phyloP scores from a whole-genome alignment of 345 rosid species.

The Limnanthes douglasii region DNA sequence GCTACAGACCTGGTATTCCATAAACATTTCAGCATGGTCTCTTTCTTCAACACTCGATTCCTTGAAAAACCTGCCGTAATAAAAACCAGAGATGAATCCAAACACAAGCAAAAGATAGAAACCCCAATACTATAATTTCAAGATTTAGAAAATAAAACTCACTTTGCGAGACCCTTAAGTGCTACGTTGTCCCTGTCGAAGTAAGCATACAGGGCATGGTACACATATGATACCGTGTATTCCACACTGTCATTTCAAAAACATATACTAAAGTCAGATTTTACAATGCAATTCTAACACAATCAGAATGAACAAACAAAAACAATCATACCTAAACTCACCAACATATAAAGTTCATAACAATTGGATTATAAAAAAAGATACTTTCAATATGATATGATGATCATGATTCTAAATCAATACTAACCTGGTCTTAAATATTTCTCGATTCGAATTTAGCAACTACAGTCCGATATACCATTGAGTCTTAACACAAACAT shows the following conservation, averaged over 20 bases:
- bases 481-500: too few relatives aligned
- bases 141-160: constrained; percentile 10
- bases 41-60: constrained; percentile 75
- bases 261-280: neutral
- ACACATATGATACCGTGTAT: constrained; percentile 65
- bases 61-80: constrained; percentile 43
- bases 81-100: neutral
- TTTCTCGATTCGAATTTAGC: too few relatives aligned
- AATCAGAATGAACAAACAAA: too few relatives aligned
- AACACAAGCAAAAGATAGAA: neutral
- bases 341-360: neutral
- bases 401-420: neutral
- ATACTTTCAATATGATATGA: neutral
- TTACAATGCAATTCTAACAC: too few relatives aligned
- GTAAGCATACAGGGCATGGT: constrained; percentile 68
- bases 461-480: too few relatives aligned
- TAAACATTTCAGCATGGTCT: constrained; percentile 68
- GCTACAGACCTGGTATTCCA: constrained; percentile 65
- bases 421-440: neutral
- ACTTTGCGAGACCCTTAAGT: constrained; percentile 64
- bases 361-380: neutral
- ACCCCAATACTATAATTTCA: neutral
- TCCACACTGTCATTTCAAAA: constrained; percentile 40
- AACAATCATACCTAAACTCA: too few relatives aligned
- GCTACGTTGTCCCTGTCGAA: constrained; percentile 76